Conservation (phyloP, 805 yeast genomes). For the Priceomyces melissophilus region DNA sequence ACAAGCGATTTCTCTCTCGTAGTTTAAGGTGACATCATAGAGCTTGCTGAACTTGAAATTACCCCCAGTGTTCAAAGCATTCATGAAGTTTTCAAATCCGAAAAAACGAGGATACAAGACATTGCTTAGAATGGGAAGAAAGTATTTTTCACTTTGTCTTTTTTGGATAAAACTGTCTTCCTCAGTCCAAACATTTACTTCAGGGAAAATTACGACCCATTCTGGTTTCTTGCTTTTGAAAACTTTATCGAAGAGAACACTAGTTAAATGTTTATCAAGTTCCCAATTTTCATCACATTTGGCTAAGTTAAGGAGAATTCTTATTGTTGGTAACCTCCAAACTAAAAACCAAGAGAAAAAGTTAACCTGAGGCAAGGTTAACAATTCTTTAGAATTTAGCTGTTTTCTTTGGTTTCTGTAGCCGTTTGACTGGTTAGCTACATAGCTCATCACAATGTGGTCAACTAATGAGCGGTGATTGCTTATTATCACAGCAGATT, state of each 20-base stretch:
- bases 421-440: conserved; percentile 30
- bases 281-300: conserved; percentile 72
- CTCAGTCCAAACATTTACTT: conserved; percentile 66
- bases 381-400: not conserved
- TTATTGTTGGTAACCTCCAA: conserved; percentile 58
- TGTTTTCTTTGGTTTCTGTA: not conserved
- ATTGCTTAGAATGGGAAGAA: conserved; percentile 56
- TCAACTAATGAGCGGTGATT: conserved; percentile 74
- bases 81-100: conserved; percentile 49
- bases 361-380: conserved; percentile 42
- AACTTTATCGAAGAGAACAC: conserved; percentile 32
- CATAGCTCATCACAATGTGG: conserved; percentile 48
- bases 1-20: conserved; percentile 15
- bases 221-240: conserved; percentile 38
- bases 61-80: conserved; percentile 31
- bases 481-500: conserved; percentile 38
- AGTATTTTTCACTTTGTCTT: conserved; percentile 52
- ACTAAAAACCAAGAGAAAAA: conserved; percentile 71
- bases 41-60: conserved; percentile 40
- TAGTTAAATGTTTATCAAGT: conserved; percentile 36
- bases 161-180: conserved; percentile 49
- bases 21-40: conserved; percentile 55
- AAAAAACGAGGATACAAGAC: conserved; percentile 77
- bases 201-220: conserved; percentile 81
- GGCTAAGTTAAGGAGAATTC: conserved; percentile 44